Evolutionary conservation across 495 filamentous ascomycete species (phyloP), one percentile per base, ranked within the genome.

Genomic region (Penicillium steckii): DNA sequence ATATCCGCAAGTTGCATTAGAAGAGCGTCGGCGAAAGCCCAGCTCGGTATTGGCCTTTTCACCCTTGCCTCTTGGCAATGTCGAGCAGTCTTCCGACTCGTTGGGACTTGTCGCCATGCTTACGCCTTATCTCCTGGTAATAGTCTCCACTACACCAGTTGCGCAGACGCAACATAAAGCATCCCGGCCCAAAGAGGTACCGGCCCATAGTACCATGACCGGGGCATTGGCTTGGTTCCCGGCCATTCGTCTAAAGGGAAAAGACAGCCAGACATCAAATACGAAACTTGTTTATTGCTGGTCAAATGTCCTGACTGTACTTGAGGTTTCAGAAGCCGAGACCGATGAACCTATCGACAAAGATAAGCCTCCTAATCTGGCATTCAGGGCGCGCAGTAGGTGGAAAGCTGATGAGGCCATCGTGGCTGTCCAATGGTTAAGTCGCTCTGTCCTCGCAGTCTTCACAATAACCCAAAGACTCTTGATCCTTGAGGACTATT

Each of bases 201-300:
- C 87, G 3, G 83, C 90, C 23, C 91, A 97, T 65, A 87, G 89
- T 58, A 85, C 93, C 21, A 84, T 99, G 78, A 97, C 87, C 29
- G 94, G 91, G 13, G 95, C 92, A 55, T 69, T 99, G 48, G 91
- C 94, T 15, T 99, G 94, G 94, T 99, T 97, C 67, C 94, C 94
- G 4, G 89, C 91, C 3, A 94, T 97, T 45, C 94, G 88, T 59
- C 72, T 97, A 32, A 98, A 97, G 68, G 81, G 84, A 21, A 79
- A 83, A 33, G 85, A 88, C 43, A 66, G 64, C 24, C 69, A 73
- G 26, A 68, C 64, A 1, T 76, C 74, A 2, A 72, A 77, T 38
- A 73, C 73, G 1, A 97, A 97, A 65, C 78, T 99, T n/a, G 91
- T 89, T 2, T 99, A 97, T 69, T 96, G 90, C 63, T 99, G 94